Evolutionary conservation across 2,329 filamentous ascomycete genomes (phyloP).

Genomic region (Aspergillus brasiliensis): DNA sequence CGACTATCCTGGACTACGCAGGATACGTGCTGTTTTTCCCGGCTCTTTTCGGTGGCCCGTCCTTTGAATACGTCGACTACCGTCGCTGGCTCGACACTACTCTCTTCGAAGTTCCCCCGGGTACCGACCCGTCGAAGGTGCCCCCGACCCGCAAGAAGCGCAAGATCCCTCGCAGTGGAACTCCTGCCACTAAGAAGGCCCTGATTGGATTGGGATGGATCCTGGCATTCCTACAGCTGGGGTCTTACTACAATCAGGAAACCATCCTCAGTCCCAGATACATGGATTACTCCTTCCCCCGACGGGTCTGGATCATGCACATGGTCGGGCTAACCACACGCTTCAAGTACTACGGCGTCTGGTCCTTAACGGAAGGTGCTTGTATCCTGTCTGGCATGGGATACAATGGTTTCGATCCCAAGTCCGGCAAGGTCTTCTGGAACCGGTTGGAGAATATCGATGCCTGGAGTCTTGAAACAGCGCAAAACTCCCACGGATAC

Average conservation of each 20-base stretch:
- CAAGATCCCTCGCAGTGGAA: constrained; percentile 87
- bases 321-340: constrained; percentile 80
- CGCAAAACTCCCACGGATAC: constrained; percentile 91
- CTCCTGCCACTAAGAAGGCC: constrained; percentile 78
- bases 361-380: constrained; percentile 88
- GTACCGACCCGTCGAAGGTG: constrained; percentile 80
- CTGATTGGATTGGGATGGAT: constrained; percentile 77
- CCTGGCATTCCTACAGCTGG: constrained; percentile 72
- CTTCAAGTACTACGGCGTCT: constrained; percentile 95
- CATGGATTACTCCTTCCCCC: constrained; percentile 67
- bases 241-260: constrained; percentile 64
- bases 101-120: constrained; percentile 86
- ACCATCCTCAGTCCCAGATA: constrained; percentile 68
- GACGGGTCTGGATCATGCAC: constrained; percentile 76
- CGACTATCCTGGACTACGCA: constrained; percentile 74
- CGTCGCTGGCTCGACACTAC: constrained; percentile 87
- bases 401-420: constrained; percentile 87
- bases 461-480: constrained; percentile 80
- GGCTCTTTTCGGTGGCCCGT: constrained; percentile 81
- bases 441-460: constrained; percentile 88
- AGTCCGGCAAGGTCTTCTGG: constrained; percentile 84
- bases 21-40: constrained; percentile 97
- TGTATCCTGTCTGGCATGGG: constrained; percentile 93
- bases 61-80: constrained; percentile 95
- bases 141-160: constrained; percentile 86